Percentiles rank a stretch among this genome's conserved stretches.
Evolutionary conservation across 2,329 filamentous ascomycete genomes (phyloP).

Genomic region (Ceratocystis albifundus): DNA sequence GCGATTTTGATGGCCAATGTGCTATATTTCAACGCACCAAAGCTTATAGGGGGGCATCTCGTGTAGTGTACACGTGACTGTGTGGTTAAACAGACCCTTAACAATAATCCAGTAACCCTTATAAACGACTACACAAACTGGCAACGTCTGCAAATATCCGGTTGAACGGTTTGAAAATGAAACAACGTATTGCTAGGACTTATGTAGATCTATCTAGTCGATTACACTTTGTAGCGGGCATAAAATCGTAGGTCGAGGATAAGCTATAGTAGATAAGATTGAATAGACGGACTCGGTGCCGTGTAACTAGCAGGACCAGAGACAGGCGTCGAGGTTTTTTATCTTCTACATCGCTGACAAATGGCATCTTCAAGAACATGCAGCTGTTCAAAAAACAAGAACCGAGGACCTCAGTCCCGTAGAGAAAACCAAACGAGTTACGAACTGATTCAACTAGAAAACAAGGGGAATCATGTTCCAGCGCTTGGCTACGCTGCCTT

Average conservation of each 20-base stretch:
- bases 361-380: too few relatives aligned
- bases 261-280: too few relatives aligned
- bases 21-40: background rate
- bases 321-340: too few relatives aligned
- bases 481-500: slow-evolving; percentile 46
- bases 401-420: too few relatives aligned
- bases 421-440: background rate
- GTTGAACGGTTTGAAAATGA: background rate
- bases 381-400: too few relatives aligned
- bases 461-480: slow-evolving; percentile 69
- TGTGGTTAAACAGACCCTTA: background rate
- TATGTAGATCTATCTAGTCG: too few relatives aligned
- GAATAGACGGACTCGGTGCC: too few relatives aligned
- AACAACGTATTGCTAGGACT: background rate
- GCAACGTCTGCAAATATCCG: background rate
- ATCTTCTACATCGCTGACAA: too few relatives aligned
- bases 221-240: too few relatives aligned
- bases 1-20: background rate
- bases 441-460: slow-evolving; percentile 38
- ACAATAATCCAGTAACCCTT: background rate
- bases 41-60: too few relatives aligned
- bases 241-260: too few relatives aligned
- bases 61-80: background rate
- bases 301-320: too few relatives aligned
- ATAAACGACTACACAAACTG: background rate